A percentile compares a stretch with the other conserved stretches of the same genome.
These are phyloP conservation scores for Saccharomyces hybrid DNA, from an alignment of 1,139 yeast species.

Conservation along the genomic window DNA sequence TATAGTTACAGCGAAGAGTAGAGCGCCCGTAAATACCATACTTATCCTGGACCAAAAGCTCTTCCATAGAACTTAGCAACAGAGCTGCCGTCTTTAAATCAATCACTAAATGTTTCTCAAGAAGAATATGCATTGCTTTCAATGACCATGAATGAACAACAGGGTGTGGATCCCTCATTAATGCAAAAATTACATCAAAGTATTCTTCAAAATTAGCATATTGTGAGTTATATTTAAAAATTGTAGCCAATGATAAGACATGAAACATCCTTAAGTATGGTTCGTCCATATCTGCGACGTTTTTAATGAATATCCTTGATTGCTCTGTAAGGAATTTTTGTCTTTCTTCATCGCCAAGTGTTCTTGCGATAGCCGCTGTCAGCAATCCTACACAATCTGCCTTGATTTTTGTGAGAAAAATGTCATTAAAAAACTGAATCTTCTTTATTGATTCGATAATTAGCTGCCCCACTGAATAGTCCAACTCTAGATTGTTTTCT, in stretches of 20 bases:
- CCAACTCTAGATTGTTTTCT: constrained; percentile 30
- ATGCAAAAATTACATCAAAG: constrained; percentile 50
- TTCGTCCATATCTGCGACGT: constrained; percentile 51
- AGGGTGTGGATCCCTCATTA: constrained; percentile 79
- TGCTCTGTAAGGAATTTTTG: constrained; percentile 37
- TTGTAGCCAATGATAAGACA: constrained; percentile 52
- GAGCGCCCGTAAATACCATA: constrained; percentile 46
- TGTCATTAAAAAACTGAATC: constrained; percentile 35
- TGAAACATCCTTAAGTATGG: constrained; percentile 64
- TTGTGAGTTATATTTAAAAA: constrained; percentile 45
- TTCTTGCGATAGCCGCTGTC: constrained; percentile 34
- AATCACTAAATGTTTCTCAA: constrained; percentile 52
- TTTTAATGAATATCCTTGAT: constrained; percentile 48
- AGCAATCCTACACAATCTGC: constrained; percentile 64
- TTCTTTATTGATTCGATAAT: constrained; percentile 52
- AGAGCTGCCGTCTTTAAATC: constrained; percentile 36
- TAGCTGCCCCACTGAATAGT: constrained; percentile 42
- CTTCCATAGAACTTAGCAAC: constrained; percentile 42
- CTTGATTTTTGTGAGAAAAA: constrained; percentile 43
- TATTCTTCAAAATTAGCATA: constrained; percentile 39
- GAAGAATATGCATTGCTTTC: constrained; percentile 48
- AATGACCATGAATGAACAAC: constrained; percentile 67
- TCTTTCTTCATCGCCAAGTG: constrained; percentile 15
- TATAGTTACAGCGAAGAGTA: constrained; percentile 42
- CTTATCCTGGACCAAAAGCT: constrained; percentile 43